Base-by-base conservation (phyloP, 805 yeast genomes). In the Saturnispora dispora region DNA sequence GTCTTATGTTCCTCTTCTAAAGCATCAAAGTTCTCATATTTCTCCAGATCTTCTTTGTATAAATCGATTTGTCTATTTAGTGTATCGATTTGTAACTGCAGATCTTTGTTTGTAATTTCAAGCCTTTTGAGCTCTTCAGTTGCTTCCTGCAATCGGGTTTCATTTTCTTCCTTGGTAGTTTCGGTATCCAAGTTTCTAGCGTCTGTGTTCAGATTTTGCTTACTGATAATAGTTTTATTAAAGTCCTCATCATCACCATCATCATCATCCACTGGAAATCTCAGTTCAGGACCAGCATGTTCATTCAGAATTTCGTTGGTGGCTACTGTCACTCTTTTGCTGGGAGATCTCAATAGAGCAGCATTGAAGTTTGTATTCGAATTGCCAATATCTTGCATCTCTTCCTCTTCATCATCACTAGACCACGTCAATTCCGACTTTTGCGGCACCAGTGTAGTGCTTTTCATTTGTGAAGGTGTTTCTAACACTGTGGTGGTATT, bases 371-470 rank as follows among this genome's bases (percentile, higher is more conserved):
- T 17, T 5, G 17, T 54, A 37, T 46, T 30, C 9, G 22, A 27
- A n/a, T 42, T 46, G 15, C 45, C 47, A 10, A 55, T 53, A 25
- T 50, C 63, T 1, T 62, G 68, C 8, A 66, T 75, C 1, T 72
- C 78, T 2, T 79, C 87, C 46, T 83, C 93, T 55, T 85, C 95
- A 57, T 85, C 95, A 57, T 85, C 95, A 50, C 89, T 84, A 15
- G 91, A 84, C 89, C 96, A 93, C 3, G 90, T 82, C 63, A 91
- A 73, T 42, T 83, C 80, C 0, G 96, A 87, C 64, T 85, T 88
- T 27, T 84, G 77, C 0, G 97, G 96, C n/a, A 85, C 79, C 4
- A 91, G 83, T 4, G 83, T 80, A 5, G 85, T 77, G 11, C 85
- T 66, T 55, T 81, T 87, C 42, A 65, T 50, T 52, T 63, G 69